Conservation (phyloP, 768 basidiomycete genomes). For the Daedalea quercina region DNA sequence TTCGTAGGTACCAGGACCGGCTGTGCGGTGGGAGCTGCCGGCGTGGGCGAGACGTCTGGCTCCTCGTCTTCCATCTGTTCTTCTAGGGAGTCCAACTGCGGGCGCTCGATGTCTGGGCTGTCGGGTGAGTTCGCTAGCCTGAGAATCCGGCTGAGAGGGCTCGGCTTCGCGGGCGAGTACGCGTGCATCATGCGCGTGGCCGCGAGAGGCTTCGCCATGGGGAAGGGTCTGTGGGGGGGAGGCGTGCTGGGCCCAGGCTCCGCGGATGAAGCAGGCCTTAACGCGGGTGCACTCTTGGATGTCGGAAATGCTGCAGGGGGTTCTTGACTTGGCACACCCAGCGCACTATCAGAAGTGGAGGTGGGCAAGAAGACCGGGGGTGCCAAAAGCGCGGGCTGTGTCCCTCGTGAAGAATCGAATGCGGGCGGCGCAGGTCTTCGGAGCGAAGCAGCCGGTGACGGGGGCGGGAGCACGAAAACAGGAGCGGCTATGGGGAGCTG, state of each 20-base stretch:
- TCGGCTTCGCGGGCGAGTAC: slow-evolving; percentile 76
- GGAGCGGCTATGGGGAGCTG: slow-evolving; percentile 50
- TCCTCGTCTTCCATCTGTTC: slow-evolving; percentile 14
- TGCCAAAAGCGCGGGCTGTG: neutral
- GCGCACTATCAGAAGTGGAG: neutral
- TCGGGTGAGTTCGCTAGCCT: slow-evolving; percentile 54
- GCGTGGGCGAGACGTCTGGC: slow-evolving; percentile 10
- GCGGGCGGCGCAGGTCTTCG: slow-evolving; percentile 20
- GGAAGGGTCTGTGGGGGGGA: slow-evolving; percentile 44
- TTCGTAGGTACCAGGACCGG: slow-evolving; percentile 9
- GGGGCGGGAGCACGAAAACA: slow-evolving; percentile 74
- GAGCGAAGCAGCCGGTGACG: slow-evolving; percentile 62
- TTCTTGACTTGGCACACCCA: neutral
- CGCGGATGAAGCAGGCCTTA: neutral
- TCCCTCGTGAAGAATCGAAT: slow-evolving; percentile 1
- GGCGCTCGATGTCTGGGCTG: slow-evolving; percentile 10
- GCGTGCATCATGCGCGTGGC: slow-evolving; percentile 63
- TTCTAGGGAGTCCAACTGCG: slow-evolving; percentile 14
- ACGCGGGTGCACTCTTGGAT: neutral
- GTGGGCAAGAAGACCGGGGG: neutral
- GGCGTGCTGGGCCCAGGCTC: slow-evolving; percentile 21
- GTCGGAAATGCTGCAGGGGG: neutral
- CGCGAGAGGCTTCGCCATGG: slow-evolving; percentile 65
- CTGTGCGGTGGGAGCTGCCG: slow-evolving; percentile 6
- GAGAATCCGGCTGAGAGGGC: slow-evolving; percentile 73